phyloP scores from a whole-genome alignment of 306 rosid species.

The Cyclanthera cordifolia region DNA sequence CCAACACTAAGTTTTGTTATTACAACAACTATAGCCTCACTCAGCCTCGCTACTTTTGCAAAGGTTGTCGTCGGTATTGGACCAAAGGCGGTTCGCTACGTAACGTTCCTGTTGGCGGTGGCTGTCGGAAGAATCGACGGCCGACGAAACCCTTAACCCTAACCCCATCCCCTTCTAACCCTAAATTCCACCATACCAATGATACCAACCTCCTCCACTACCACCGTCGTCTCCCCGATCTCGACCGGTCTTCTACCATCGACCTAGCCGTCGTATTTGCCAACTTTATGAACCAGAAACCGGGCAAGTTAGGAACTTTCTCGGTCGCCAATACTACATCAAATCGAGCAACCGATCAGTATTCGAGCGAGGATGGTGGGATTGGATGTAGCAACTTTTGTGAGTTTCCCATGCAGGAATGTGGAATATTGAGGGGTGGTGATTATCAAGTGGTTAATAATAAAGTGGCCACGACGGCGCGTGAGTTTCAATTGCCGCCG shows the following conservation, averaged over 20 bases:
- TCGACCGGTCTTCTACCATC: neutral
- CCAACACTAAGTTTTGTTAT: conserved; percentile 9
- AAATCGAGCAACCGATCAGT: neutral
- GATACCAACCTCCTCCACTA: neutral
- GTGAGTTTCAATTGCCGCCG: conserved; percentile 8
- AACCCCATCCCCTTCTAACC: neutral
- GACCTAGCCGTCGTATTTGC: conserved; percentile 3
- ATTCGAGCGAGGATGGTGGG: neutral
- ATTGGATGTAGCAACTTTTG: neutral
- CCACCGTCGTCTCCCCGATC: neutral
- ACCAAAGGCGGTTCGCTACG: conserved; percentile 12
- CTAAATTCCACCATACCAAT: neutral
- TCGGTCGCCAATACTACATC: neutral
- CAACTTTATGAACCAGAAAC: neutral
- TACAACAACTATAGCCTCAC: conserved; percentile 13
- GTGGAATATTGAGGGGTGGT: neutral
- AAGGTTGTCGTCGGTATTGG: conserved; percentile 2
- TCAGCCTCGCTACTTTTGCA: conserved; percentile 11
- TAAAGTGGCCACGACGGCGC: neutral
- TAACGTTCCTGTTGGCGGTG: conserved; percentile 2
- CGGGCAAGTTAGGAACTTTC: neutral
- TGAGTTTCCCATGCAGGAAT: conserved; percentile 6
- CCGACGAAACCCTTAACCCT: neutral
- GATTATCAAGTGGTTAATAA: neutral
- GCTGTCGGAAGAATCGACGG: neutral